Evolutionary conservation across 306 rosid species (phyloP), one percentile per base, ranked within the genome.

Genomic region (Citrullus amarus): DNA sequence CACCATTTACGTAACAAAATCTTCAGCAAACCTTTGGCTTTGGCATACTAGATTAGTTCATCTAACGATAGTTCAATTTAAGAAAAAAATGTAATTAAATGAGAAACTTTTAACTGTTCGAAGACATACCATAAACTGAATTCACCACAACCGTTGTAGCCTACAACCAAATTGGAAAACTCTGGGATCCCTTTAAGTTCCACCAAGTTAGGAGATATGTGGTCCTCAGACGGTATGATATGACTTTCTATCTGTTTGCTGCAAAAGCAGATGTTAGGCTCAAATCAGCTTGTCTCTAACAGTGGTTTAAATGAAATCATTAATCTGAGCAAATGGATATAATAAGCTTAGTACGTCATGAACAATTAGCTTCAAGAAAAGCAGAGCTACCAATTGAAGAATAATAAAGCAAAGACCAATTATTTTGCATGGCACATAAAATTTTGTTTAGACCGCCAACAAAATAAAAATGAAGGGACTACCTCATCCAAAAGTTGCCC

Each of bases 101-200:
- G 56, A 59, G 14, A 22, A 39, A 77, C n/a, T 56, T 77, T 8
- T 16, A n/a, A 51, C 78, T 41, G 48, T 48, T 50, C 66, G 28
- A 61, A 22, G 67, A 80, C 89, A 68, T 91, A 93, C 98, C 98
- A 93, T 77, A 93, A 83, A 85, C 90, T 91, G 80, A 93, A 93
- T 79, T 91, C 91, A 78, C 96, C 97, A 48, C 76, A 80, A 63
- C 88, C 80, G 80, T 88, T 87, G 76, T 79, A 87, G 61, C 96
- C 90, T 43, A 93, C 88, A 81, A 93, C 85, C 73, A 91, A 89
- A 85, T 84, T 76, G 83, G 89, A 71, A 76, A 86, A 90, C 65
- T 86, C 83, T 53, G 96, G 97, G 81, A 91, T 82, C 85, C 75
- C 84, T 88, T 91, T 91, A 86, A 91, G 85, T 68, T 89, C 96